Base-by-base conservation (phyloP, 805 yeast genomes). In the Lipomyces chichibuensis region DNA sequence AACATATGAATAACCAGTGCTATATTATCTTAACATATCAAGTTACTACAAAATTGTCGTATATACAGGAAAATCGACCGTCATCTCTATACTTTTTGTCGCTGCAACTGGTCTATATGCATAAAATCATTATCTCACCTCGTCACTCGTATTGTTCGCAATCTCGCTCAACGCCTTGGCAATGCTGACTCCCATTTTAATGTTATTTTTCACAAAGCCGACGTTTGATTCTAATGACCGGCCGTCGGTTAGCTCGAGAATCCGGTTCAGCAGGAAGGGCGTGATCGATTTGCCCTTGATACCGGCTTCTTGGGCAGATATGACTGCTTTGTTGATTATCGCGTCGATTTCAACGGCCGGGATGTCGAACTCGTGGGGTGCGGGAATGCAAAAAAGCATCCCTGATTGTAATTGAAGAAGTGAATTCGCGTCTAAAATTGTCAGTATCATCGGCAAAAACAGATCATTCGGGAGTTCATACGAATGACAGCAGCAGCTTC, bases 321-420 rank as follows among this genome's bases (percentile, higher is more conserved):
- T 65, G 57, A 84, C 82, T 0, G 96, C 92, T 7, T 80, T 78
- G 3, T 81, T 82, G 63, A 92, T 90, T 23, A 90, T 83, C 1
- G 67, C 74, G 65, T 81, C 81, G 32, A 92, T 89, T 59, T 83
- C 79, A 0, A 74, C 79, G 2, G 84, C 80, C 37, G 84, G 83
- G 65, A 92, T 77, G 0, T 96, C 91, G 51, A 82, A 76, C 3
- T 84, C 84, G 8, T 73, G 76, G 0, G 96, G 96, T 0, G 96
- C 93, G 0, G 97, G 97, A 11, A 90, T 83, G 75, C 97, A 92
- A 72, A 92, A 86, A 11, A 92, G 83, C 66, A 82, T 85, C 0
- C 97, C 97, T n/a, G 88, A 84, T 0, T 80, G 74, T 66, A 91
- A 78, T 0, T 80, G 78, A 83, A 92, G 80, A 1, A 73, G 64